These are phyloP conservation scores for Tetrapisispora taiwanensis DNA, from an alignment of 805 yeast species.

Conservation along the genomic window DNA sequence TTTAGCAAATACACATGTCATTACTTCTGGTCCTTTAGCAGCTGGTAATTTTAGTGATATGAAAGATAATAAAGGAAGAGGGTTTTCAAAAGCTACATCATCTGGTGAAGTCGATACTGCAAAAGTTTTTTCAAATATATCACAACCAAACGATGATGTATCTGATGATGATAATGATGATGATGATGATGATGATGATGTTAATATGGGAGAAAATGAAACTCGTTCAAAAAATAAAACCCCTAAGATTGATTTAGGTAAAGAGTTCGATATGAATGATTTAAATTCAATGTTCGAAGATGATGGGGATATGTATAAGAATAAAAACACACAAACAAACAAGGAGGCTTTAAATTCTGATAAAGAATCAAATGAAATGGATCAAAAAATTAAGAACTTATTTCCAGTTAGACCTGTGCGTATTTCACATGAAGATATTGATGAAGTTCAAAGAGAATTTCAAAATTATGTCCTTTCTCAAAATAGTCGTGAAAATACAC, in stretches of 20 bases:
- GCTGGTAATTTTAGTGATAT: slow-evolving; percentile 39
- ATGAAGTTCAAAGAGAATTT: slow-evolving; percentile 24
- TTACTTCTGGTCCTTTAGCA: slow-evolving; percentile 65
- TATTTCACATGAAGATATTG: slow-evolving; percentile 35
- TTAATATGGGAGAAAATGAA: slow-evolving; percentile 22
- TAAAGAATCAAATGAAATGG: slow-evolving; percentile 11
- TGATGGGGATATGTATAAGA: not conserved
- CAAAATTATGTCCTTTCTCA: slow-evolving; percentile 21
- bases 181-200: slow-evolving; percentile 32
- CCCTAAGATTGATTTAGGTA: slow-evolving; percentile 52
- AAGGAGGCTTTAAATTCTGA: slow-evolving; percentile 11
- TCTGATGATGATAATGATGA: slow-evolving; percentile 16
- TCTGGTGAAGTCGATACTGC: slow-evolving; percentile 6
- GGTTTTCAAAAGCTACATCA: slow-evolving; percentile 14
- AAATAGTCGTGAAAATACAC: slow-evolving; percentile 23
- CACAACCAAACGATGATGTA: slow-evolving; percentile 11
- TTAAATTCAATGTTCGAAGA: not conserved
- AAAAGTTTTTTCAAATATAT: not conserved
- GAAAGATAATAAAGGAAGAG: slow-evolving; percentile 19
- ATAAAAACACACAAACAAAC: slow-evolving; percentile 6
- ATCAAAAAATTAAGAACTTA: slow-evolving; percentile 21
- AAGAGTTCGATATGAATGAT: slow-evolving; percentile 42
- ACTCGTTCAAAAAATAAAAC: not conserved
- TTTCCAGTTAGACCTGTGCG: slow-evolving; percentile 68
- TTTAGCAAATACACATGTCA: slow-evolving; percentile 43